A percentile compares a stretch with the other conserved stretches of the same genome.
These are phyloP conservation scores for Lepidium campestre DNA, from an alignment of 441 rosid genomes.

Conservation along the genomic window DNA sequence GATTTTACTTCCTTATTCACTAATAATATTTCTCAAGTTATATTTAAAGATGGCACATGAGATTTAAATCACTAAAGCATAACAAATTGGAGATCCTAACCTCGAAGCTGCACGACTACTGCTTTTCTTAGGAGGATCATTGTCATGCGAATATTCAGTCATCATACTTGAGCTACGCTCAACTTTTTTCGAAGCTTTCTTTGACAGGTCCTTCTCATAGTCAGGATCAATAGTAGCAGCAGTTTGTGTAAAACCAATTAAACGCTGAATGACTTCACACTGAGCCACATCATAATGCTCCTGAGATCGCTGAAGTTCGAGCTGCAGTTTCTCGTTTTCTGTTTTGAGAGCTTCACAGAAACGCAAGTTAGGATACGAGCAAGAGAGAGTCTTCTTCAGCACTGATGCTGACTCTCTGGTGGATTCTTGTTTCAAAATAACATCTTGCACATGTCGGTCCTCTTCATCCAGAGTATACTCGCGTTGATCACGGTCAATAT, in stretches of 20 bases:
- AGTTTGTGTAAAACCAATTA: conserved; percentile 76
- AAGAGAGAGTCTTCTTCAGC: conserved; percentile 81
- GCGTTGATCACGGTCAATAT: conserved; percentile 81
- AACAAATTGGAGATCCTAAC: conserved; percentile 28
- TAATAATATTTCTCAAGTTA: not conserved
- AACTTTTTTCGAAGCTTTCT: conserved; percentile 47
- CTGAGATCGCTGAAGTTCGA: conserved; percentile 82
- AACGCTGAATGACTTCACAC: conserved; percentile 84
- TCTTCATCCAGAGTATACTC: conserved; percentile 92
- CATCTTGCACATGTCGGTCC: conserved; percentile 80
- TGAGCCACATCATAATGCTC: conserved; percentile 73
- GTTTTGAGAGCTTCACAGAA: conserved; percentile 76
- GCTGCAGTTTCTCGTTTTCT: conserved; percentile 75
- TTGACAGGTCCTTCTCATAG: conserved; percentile 38
- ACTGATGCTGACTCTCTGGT: conserved; percentile 54
- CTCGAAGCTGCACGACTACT: conserved; percentile 53
- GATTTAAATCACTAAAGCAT: not conserved
- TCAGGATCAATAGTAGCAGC: conserved; percentile 38
- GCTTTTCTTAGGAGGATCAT: conserved; percentile 41
- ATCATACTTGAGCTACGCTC: conserved; percentile 32
- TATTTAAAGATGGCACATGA: not conserved
- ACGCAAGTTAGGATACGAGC: conserved; percentile 75
- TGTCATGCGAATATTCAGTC: conserved; percentile 40
- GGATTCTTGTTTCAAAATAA: conserved; percentile 72
- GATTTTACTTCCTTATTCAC: not conserved